Conservation (phyloP, 148 eudicot genomes). For the Silene uniflora region DNA sequence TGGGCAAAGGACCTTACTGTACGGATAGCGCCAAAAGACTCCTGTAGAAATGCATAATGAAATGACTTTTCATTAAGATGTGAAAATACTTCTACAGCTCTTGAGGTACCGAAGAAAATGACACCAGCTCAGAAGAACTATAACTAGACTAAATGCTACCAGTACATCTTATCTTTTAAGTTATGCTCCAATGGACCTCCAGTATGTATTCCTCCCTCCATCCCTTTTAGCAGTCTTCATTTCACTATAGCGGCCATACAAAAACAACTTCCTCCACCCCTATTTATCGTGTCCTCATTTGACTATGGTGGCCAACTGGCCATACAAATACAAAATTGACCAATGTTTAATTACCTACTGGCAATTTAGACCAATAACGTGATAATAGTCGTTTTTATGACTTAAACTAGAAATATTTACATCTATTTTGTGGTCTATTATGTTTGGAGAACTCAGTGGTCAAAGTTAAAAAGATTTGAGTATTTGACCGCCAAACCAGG, state of each 20-base stretch:
- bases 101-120: not conserved
- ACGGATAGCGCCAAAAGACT: conserved; percentile 87
- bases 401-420: not conserved
- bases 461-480: not conserved
- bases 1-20: conserved; percentile 94
- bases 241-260: not conserved
- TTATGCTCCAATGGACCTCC: too few species aligned
- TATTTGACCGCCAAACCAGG: not conserved
- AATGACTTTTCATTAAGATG: not conserved
- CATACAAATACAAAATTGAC: not conserved
- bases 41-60: conserved; percentile 36
- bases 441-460: not conserved
- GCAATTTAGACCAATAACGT: not conserved
- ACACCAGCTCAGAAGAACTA: not conserved
- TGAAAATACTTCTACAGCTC: not conserved
- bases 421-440: not conserved
- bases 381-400: not conserved
- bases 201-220: too few species aligned
- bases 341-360: not conserved
- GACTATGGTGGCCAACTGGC: not conserved
- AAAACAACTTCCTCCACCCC: not conserved
- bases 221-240: too few species aligned
- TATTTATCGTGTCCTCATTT: not conserved
- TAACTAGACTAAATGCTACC: not conserved
- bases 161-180: not conserved